These are phyloP conservation scores for Hypomyces perniciosus DNA, from an alignment of 2,329 filamentous ascomycete species.

Conservation along the genomic window DNA sequence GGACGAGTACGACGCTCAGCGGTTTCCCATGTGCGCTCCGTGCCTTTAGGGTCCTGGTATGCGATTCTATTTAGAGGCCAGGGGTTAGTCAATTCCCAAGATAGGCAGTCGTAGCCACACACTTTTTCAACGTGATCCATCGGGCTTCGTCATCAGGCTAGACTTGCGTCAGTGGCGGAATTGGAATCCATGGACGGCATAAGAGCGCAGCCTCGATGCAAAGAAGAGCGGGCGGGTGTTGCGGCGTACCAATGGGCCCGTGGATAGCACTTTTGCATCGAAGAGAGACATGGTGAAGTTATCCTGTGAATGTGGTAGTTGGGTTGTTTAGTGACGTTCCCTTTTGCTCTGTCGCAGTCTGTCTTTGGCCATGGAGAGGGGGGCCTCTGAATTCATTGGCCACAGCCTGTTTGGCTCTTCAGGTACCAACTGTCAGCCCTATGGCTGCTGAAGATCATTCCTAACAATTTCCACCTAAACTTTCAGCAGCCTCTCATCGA, in stretches of 20 bases:
- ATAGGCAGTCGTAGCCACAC: conserved; percentile 10
- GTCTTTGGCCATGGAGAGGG: too few relatives aligned
- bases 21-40: conserved; percentile 62
- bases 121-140: conserved; percentile 58
- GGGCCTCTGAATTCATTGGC: too few relatives aligned
- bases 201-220: too few relatives aligned
- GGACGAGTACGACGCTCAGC: conserved; percentile 66
- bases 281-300: conserved; percentile 33
- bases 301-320: background rate
- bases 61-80: conserved; percentile 39
- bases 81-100: background rate
- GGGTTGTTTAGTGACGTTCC: too few relatives aligned
- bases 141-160: conserved; percentile 47
- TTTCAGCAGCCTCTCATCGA: too few relatives aligned
- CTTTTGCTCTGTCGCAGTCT: too few relatives aligned
- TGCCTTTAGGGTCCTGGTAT: conserved; percentile 58
- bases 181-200: too few relatives aligned
- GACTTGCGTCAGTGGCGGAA: background rate
- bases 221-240: background rate
- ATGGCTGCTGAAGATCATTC: too few relatives aligned
- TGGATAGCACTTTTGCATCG: conserved; percentile 38
- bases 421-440: too few relatives aligned
- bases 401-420: too few relatives aligned
- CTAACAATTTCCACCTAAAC: too few relatives aligned
- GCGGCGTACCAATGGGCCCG: conserved; percentile 38